A percentile compares a stretch with the other conserved stretches of the same genome.
Conservation (phyloP, 257 asterid species). For the Fraxinus excelsior region DNA sequence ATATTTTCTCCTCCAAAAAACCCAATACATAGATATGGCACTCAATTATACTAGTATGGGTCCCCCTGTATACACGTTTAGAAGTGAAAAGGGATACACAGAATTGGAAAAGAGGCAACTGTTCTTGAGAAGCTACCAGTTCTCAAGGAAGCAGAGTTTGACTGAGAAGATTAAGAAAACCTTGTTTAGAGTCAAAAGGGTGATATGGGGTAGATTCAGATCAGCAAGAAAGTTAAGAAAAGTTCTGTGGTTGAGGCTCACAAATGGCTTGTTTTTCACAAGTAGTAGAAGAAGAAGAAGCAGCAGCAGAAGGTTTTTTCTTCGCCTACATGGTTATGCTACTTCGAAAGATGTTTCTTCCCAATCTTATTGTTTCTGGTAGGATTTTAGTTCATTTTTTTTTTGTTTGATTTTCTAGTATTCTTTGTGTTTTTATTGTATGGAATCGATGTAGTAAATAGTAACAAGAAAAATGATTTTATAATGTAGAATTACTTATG, state of each 20-base stretch:
- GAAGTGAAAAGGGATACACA: constrained; percentile 41
- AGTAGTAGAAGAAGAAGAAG: constrained; percentile 36
- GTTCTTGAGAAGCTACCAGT: constrained; percentile 84
- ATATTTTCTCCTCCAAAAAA: constrained; percentile 18
- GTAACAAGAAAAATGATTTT: not conserved
- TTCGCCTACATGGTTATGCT: constrained; percentile 29
- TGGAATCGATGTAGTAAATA: not conserved
- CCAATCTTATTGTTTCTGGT: constrained; percentile 41
- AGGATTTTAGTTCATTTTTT: constrained; percentile 8
- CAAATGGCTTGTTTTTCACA: constrained; percentile 49
- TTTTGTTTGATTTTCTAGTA: not conserved
- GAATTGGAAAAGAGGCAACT: constrained; percentile 76
- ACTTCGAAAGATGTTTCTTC: constrained; percentile 15
- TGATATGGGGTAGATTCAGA: constrained; percentile 42
- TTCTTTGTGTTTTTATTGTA: not conserved
- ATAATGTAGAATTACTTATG: not conserved
- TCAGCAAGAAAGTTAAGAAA: constrained; percentile 51
- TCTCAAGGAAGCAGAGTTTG: constrained; percentile 67
- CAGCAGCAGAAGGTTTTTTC: constrained; percentile 42
- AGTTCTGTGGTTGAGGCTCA: constrained; percentile 56
- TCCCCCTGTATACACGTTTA: constrained; percentile 35
- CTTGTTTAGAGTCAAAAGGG: constrained; percentile 51
- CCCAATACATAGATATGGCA: constrained; percentile 35
- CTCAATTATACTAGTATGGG: constrained; percentile 25
- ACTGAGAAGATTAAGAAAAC: constrained; percentile 54